A percentile compares a stretch with the other conserved stretches of the same genome.
These are phyloP conservation scores for Pleomassaria siparia DNA, from an alignment of 2,329 filamentous ascomycete species.

Conservation along the genomic window DNA sequence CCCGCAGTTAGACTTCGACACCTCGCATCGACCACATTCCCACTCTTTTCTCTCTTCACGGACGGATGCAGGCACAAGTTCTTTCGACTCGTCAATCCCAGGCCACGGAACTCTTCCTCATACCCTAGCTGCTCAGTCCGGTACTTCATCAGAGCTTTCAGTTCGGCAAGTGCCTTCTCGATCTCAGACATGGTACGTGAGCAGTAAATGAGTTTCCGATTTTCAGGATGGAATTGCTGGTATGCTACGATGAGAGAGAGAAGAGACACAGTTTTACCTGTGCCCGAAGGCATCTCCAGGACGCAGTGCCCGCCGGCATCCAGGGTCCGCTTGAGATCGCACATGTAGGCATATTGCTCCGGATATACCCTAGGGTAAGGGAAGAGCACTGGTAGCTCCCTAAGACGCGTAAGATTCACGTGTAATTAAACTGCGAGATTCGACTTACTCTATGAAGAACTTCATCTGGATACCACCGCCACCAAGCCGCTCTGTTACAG, in stretches of 20 bases:
- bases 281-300: constrained; percentile 97
- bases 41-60: constrained; percentile 95
- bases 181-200: constrained; percentile 99
- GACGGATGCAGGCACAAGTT: constrained; percentile 95
- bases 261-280: constrained; percentile 94
- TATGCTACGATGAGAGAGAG: constrained; percentile 96
- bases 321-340: constrained; percentile 82
- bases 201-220: constrained; percentile 96
- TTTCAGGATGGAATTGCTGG: constrained; percentile 89
- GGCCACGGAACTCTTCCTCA: constrained; percentile 87
- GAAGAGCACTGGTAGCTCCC: constrained; percentile 69
- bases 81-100: constrained; percentile 94
- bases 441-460: constrained; percentile 72
- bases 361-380: constrained; percentile 76
- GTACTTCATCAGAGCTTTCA: constrained; percentile 94
- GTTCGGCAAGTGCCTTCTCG: constrained; percentile 90
- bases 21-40: constrained; percentile 88
- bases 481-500: constrained; percentile 10
- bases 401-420: constrained; percentile 28
- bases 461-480: constrained; percentile 59
- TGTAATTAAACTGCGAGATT: constrained; percentile 1
- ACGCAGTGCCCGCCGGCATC: constrained; percentile 95
- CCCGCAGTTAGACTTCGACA: constrained; percentile 94
- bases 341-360: constrained; percentile 68
- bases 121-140: constrained; percentile 84